Percentiles rank a stretch among this genome's conserved stretches.
Evolutionary conservation across 495 filamentous ascomycete genomes (phyloP).

Genomic region (Chlorociboria aeruginascens): DNA sequence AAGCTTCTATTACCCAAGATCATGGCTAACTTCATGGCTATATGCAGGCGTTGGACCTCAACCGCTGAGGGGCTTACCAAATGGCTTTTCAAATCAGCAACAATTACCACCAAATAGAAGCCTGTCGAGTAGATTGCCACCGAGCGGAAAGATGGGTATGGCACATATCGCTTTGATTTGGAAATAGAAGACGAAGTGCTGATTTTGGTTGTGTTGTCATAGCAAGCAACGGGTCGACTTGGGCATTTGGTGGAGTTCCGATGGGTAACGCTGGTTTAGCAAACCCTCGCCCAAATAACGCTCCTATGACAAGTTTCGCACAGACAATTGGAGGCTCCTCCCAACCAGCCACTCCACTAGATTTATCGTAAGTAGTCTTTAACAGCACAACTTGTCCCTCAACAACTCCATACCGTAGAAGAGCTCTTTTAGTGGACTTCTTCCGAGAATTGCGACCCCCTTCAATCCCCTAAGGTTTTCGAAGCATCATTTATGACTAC

Average conservation of each 20-base stretch:
- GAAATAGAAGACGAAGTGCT: conserved; percentile 18
- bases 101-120: conserved; percentile 53
- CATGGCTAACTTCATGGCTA: not conserved
- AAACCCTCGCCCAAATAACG: conserved; percentile 48
- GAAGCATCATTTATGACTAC: no score
- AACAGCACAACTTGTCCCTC: not conserved
- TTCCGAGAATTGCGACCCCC: no score
- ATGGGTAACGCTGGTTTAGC: conserved; percentile 54
- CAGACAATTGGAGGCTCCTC: conserved; percentile 65
- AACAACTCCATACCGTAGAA: not conserved
- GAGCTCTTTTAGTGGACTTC: not conserved
- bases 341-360: conserved; percentile 61
- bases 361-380: conserved; percentile 60
- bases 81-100: conserved; percentile 52
- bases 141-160: conserved; percentile 67
- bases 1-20: no score
- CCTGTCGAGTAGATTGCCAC: conserved; percentile 57
- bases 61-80: conserved; percentile 55
- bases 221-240: conserved; percentile 55
- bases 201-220: conserved; percentile 21
- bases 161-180: conserved; percentile 2
- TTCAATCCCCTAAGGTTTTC: no score
- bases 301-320: conserved; percentile 60
- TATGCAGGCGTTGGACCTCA: conserved; percentile 53
- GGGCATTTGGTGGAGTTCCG: conserved; percentile 59